Evolutionary conservation across 116 monocot genomes (phyloP).

Genomic region (Dioscorea cayenensis): DNA sequence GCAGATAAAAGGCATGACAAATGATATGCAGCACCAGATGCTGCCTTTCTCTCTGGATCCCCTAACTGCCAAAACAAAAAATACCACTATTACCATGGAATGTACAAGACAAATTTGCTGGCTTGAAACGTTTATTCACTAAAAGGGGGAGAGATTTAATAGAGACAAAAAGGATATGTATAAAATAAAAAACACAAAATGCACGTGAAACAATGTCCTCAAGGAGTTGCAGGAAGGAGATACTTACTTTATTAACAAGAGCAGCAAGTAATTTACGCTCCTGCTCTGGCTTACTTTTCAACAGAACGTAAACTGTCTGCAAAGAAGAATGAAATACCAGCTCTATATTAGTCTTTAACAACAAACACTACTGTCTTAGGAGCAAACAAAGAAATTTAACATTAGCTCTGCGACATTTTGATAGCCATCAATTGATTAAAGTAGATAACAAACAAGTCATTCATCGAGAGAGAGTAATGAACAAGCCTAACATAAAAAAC

Average conservation of each 20-base stretch:
- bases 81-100: neutral
- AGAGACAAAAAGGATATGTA: neutral
- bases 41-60: constrained; percentile 70
- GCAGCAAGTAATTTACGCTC: constrained; percentile 78
- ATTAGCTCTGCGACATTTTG: too few relatives aligned
- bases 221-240: constrained; percentile 3
- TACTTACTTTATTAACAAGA: constrained; percentile 88
- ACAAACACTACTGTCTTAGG: neutral
- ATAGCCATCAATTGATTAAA: too few relatives aligned
- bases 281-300: constrained; percentile 83
- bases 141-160: neutral
- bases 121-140: too few relatives aligned
- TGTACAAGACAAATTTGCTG: neutral
- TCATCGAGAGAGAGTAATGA: too few relatives aligned
- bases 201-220: neutral
- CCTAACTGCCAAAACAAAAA: constrained; percentile 36
- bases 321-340: constrained; percentile 13
- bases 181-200: neutral
- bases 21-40: constrained; percentile 55
- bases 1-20: constrained; percentile 54
- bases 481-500: too few relatives aligned
- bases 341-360: neutral
- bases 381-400: neutral
- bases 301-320: constrained; percentile 66
- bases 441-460: too few relatives aligned